Evolutionary conservation across 2,329 filamentous ascomycete genomes (phyloP), one percentile per base, ranked within the genome.

Genomic region (Ascomycota sp.): DNA sequence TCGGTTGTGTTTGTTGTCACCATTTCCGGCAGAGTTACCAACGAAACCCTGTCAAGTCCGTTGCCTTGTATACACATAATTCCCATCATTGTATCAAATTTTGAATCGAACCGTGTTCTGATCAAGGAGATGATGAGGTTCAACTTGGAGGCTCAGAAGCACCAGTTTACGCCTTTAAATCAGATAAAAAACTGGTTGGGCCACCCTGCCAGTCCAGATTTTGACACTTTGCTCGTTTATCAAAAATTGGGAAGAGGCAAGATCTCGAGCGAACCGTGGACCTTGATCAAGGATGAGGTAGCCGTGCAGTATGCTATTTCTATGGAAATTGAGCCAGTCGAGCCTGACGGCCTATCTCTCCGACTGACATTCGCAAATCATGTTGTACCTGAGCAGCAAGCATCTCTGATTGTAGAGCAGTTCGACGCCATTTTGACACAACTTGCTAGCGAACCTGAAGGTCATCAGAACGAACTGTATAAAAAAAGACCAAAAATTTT

Each of bases 61-160:
- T 79, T 93, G 34, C 84, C 86, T 1, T 86, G 78, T 47, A 70
- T 93, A 36, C 74, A 76, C 1, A 92, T 83, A 0, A 51, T 92
- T 2, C 86, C 86, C 0, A 63, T 89, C 1, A 50, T 74, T 9
- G 67, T 68, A n/a, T 50, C 58, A 16, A 62, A 76, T 12, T 47
- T 49, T 2, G 47, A 59, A 0, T 66, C 62, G 0, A 76, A 77
- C 37, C 41, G 44, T 2, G 57, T 66, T 1, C 51, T 84, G 7
- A 47, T 91, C 4, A 43, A 61, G 6, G 53, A 59, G 10, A 74
- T 83, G 52, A 72, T 83, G 59, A 51, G 58, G 0, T 68, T 68
- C 32, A 84, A 78, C 44, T 61, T 66, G 0, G 54, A 59, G 5
- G 54, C 83, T 1, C 66, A 76, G 32, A 72, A 71, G 37, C 60